Evolutionary conservation across 2,329 filamentous ascomycete species (phyloP), one percentile per base, ranked within the genome.

Genomic region (Aureobasidium uvarum): DNA sequence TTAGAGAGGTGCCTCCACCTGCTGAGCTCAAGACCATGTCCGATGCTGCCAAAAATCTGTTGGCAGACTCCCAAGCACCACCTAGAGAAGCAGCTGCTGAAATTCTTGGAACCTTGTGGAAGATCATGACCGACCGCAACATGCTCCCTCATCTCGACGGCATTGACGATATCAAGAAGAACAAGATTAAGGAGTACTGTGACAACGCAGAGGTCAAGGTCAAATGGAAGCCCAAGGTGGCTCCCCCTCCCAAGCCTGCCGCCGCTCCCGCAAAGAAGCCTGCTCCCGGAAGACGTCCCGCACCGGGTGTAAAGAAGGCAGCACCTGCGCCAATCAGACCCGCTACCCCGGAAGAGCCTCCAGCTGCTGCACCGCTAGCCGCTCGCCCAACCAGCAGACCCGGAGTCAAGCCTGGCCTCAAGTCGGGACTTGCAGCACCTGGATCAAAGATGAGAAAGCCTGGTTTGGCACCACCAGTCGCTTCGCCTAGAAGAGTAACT

Each of bases 101-200:
- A 76, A 88, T 95, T 39, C 81, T 99, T 3, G 95, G 96, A 69
- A 96, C 93, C 0, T 78, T 99, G 58, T 98, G 97, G 95, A 99
- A 98, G 80, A 98, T 99, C 64, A 91, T 98, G 80, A 94, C 95
- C 48, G 96, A 99, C 77, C 87, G 95, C 66, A 91, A 91, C 62
- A 99, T 99, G 95, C 92, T 90, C 50, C 89, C 91, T 10, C 90
- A 96, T 75, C 80, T 99, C 18, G 94, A 97, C 69, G 92, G 92
- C 3, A 82, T 99, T 2, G 95, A 99, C 74, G 95, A 99, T 28
- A 98, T 98, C 70, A 86, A 93, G 67, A 98, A 96, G 80, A 90
- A 84, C 68, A 99, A 97, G 77, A 90, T 98, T 75, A 97, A 96
- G 79, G 95, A 99, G 76, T 98, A 87, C 75, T 90, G 88, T 67